Evolutionary conservation across 306 rosid genomes (phyloP).

Genomic region (Alnus glutinosa): DNA sequence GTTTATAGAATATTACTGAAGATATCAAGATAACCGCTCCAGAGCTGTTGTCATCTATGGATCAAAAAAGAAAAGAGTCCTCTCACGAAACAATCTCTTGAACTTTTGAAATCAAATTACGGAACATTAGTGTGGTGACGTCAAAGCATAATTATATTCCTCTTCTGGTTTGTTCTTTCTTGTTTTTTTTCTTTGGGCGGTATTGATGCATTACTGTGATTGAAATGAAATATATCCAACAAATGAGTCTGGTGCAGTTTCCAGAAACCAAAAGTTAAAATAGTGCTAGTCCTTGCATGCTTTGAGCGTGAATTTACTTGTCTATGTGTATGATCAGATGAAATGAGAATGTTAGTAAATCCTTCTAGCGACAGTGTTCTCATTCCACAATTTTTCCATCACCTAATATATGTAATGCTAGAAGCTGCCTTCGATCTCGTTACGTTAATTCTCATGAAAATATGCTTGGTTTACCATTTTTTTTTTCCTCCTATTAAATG

Average conservation of each 20-base stretch:
- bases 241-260: neutral
- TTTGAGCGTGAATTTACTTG: neutral
- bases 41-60: too few relatives aligned
- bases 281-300: neutral
- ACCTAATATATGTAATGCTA: neutral
- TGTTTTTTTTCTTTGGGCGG: too few relatives aligned
- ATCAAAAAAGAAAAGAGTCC: too few relatives aligned
- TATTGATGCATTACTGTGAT: too few relatives aligned
- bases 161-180: too few relatives aligned
- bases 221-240: conserved; percentile 1
- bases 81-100: too few relatives aligned
- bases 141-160: too few relatives aligned
- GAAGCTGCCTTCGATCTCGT: neutral
- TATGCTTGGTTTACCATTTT: neutral
- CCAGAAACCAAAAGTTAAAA: neutral
- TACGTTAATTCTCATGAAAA: neutral
- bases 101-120: too few relatives aligned
- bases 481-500: neutral
- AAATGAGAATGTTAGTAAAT: neutral
- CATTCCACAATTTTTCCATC: neutral
- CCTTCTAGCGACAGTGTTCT: neutral
- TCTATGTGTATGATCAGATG: neutral
- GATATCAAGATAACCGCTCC: too few relatives aligned
- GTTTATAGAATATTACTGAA: too few relatives aligned
- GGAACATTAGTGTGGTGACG: too few relatives aligned